Evolutionary conservation across 2,329 filamentous ascomycete genomes (phyloP).

Genomic region (Fusarium metavorans): DNA sequence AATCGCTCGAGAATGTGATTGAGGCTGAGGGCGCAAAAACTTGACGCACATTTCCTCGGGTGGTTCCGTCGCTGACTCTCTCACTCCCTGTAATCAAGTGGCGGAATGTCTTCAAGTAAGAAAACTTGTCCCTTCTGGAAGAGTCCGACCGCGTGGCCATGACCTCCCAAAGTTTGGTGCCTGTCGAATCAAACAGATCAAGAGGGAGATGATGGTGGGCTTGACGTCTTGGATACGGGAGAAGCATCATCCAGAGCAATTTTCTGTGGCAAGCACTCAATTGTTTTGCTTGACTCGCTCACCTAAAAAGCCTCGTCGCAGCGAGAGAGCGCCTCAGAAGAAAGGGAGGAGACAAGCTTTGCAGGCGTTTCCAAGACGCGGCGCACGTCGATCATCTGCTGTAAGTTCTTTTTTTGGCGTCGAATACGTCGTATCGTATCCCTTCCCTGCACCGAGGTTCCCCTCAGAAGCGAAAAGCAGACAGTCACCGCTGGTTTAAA

Average conservation of each 20-base stretch:
- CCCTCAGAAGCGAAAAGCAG: not conserved
- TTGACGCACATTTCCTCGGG: not conserved
- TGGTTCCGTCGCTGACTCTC: not conserved
- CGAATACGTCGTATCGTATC: not conserved
- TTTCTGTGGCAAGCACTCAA: not conserved
- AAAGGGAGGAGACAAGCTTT: slow-evolving; percentile 3
- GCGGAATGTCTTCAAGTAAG: not conserved
- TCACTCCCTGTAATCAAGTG: not conserved
- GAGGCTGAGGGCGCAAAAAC: not conserved
- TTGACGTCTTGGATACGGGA: not conserved
- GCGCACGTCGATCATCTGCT: not conserved
- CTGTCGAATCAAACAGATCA: not conserved
- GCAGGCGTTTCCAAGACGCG: not conserved
- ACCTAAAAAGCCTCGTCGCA: not conserved
- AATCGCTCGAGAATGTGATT: not conserved
- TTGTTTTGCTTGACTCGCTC: not conserved
- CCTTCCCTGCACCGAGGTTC: not conserved
- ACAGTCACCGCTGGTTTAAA: not conserved
- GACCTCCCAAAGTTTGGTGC: slow-evolving; percentile 1
- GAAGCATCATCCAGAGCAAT: not conserved
- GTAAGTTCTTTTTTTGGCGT: not conserved
- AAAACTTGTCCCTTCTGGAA: slow-evolving; percentile 1
- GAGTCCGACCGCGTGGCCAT: not conserved
- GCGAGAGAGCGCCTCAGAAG: not conserved
- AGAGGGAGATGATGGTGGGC: not conserved